Evolutionary conservation across 1,284 basidiomycete genomes (phyloP).

Genomic region (Peniophora sp.): DNA sequence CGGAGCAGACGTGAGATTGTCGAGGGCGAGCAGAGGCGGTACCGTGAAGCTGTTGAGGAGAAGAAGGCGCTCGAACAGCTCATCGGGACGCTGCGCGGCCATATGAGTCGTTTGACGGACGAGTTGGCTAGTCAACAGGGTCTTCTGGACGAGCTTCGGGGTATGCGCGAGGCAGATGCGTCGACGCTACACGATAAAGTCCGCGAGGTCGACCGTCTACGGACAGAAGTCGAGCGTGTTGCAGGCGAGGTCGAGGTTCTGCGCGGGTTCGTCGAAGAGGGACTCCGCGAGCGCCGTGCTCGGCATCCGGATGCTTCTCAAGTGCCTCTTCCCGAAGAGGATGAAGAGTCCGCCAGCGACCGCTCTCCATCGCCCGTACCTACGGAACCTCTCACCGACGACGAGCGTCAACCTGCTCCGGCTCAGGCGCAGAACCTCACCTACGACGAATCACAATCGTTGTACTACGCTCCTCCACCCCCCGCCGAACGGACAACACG

Average conservation of each 20-base stretch:
- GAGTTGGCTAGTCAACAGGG: constrained; percentile 71
- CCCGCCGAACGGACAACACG: constrained; percentile 29
- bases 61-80: constrained; percentile 81
- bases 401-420: constrained; percentile 1
- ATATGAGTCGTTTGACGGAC: constrained; percentile 67
- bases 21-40: constrained; percentile 37
- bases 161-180: constrained; percentile 55
- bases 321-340: constrained; percentile 12
- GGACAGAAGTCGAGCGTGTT: constrained; percentile 66
- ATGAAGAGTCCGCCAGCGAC: constrained; percentile 21
- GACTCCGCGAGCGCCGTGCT: constrained; percentile 51
- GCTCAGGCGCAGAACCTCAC: background rate
- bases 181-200: constrained; percentile 51
- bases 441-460: background rate
- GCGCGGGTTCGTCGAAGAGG: constrained; percentile 78
- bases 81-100: constrained; percentile 60
- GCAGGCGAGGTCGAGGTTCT: constrained; percentile 76
- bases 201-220: constrained; percentile 52
- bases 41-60: constrained; percentile 71
- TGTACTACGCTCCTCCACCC: constrained; percentile 9
- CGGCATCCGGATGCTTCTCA: constrained; percentile 9
- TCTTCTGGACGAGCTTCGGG: constrained; percentile 57
- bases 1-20: constrained; percentile 30
- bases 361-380: no score
- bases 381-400: background rate